Percentiles rank a stretch among this genome's conserved stretches.
These are phyloP conservation scores for Irpex sp. DNA, from an alignment of 1,284 basidiomycete genomes.

Conservation along the genomic window DNA sequence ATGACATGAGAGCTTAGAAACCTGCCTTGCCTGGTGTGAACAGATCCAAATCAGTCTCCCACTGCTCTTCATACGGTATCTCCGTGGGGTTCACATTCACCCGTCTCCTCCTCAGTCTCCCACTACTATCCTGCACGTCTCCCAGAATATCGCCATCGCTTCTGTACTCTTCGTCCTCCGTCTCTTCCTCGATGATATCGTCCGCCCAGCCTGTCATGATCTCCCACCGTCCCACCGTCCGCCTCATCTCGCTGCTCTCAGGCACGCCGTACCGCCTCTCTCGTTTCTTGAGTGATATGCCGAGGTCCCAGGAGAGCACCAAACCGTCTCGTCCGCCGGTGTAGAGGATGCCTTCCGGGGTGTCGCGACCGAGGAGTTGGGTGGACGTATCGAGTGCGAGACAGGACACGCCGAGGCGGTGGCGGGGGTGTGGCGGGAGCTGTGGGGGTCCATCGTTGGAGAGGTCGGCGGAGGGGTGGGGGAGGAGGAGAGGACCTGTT, in stretches of 20 bases:
- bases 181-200: conserved; percentile 60
- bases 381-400: conserved; percentile 87
- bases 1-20: conserved; percentile 7
- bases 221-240: conserved; percentile 52
- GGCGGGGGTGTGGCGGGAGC: conserved; percentile 58
- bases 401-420: conserved; percentile 84
- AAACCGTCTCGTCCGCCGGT: conserved; percentile 62
- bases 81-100: conserved; percentile 22
- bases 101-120: conserved; percentile 19
- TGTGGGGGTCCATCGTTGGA: conserved; percentile 16
- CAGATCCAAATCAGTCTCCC: conserved; percentile 67
- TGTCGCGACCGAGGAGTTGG: conserved; percentile 51
- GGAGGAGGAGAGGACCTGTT: conserved; percentile 61
- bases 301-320: conserved; percentile 89
- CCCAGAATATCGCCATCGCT: conserved; percentile 75
- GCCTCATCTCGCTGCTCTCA: conserved; percentile 20
- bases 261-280: conserved; percentile 32
- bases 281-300: conserved; percentile 54
- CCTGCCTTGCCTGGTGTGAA: conserved; percentile 48
- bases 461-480: conserved; percentile 31
- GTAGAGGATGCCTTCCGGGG: conserved; percentile 75
- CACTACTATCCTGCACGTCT: conserved; percentile 49
- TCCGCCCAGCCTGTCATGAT: conserved; percentile 79
- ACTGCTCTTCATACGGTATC: conserved; percentile 68
- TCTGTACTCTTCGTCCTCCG: conserved; percentile 44